Evolutionary conservation across 176 grass and related monocot species (phyloP).

Genomic region (Phragmites australis): DNA sequence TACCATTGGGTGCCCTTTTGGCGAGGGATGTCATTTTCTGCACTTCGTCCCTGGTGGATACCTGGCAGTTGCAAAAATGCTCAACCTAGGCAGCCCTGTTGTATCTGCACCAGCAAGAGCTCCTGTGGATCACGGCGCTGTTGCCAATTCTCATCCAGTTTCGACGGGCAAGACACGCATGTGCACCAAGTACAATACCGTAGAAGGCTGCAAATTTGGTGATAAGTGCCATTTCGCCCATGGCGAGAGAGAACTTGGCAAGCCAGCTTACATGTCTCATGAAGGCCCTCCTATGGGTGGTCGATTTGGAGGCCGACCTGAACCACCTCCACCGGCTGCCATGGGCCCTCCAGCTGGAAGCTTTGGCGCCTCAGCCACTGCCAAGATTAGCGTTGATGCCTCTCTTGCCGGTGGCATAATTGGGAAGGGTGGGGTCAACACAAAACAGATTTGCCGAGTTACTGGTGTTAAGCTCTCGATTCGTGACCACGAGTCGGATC

Average conservation of each 20-base stretch:
- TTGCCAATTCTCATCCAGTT: constrained; percentile 36
- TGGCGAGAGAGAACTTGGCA: constrained; percentile 77
- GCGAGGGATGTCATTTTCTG: constrained; percentile 78
- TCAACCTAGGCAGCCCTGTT: constrained; percentile 54
- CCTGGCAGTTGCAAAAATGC: constrained; percentile 65
- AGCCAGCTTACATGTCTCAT: constrained; percentile 33
- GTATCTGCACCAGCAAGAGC: constrained; percentile 51
- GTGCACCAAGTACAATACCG: constrained; percentile 90
- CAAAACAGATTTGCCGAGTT: constrained; percentile 78
- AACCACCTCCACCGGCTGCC: constrained; percentile 28
- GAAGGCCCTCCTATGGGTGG: constrained; percentile 59
- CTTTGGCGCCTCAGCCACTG: constrained; percentile 81
- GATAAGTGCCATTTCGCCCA: constrained; percentile 88
- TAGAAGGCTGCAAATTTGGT: constrained; percentile 82
- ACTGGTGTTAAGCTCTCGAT: constrained; percentile 84
- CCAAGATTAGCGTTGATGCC: constrained; percentile 87
- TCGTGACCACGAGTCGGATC: constrained; percentile 64
- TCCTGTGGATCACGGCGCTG: constrained; percentile 41
- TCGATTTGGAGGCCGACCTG: constrained; percentile 47
- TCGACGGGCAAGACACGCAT: constrained; percentile 65
- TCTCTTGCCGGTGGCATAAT: constrained; percentile 88
- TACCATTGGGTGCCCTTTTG: constrained; percentile 84
- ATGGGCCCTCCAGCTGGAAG: constrained; percentile 54
- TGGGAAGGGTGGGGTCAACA: constrained; percentile 90
- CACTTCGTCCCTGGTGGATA: constrained; percentile 81